A percentile compares a stretch with the other conserved stretches of the same genome.
Evolutionary conservation across 371 early-diverging fungal genomes (phyloP).

Genomic region (Rhizopus arrhizus): DNA sequence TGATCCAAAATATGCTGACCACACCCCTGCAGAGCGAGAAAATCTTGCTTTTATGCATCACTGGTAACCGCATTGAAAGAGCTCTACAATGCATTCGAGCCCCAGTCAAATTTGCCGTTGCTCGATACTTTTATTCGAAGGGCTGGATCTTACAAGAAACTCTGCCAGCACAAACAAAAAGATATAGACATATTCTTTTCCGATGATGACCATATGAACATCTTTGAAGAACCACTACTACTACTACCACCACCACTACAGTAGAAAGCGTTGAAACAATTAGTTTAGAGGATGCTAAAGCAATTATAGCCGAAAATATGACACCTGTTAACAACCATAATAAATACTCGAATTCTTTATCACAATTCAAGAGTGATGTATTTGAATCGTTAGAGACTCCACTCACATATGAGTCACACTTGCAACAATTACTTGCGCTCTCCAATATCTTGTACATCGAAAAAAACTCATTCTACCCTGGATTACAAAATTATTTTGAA

Average conservation of each 20-base stretch:
- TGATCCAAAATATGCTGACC: no score
- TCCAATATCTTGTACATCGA: slow-evolving; percentile 13
- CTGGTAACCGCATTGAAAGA: no score
- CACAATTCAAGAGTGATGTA: slow-evolving; percentile 10
- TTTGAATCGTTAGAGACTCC: slow-evolving; percentile 9
- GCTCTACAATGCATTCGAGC: no score
- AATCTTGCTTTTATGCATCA: no score
- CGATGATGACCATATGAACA: slow-evolving; percentile 2
- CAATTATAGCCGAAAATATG: slow-evolving; percentile 13
- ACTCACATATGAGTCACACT: slow-evolving; percentile 17
- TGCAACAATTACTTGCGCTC: slow-evolving; percentile 13
- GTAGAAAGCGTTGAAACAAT: slow-evolving; percentile 15
- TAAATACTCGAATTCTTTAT: slow-evolving; percentile 14
- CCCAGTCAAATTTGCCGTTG: no score
- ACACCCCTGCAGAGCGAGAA: no score
- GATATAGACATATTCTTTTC: background rate
- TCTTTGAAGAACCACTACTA: slow-evolving; percentile 2
- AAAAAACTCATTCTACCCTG: slow-evolving; percentile 18
- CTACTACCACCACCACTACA: slow-evolving; percentile 3
- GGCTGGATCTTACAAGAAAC: background rate
- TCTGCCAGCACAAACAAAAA: slow-evolving; percentile 6
- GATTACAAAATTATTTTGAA: slow-evolving; percentile 14
- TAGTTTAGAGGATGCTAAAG: slow-evolving; percentile 15
- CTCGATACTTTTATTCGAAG: no score
- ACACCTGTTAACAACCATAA: slow-evolving; percentile 10